phyloP scores from a whole-genome alignment of 2,329 filamentous ascomycete species.

The Alternaria ethzedia region DNA sequence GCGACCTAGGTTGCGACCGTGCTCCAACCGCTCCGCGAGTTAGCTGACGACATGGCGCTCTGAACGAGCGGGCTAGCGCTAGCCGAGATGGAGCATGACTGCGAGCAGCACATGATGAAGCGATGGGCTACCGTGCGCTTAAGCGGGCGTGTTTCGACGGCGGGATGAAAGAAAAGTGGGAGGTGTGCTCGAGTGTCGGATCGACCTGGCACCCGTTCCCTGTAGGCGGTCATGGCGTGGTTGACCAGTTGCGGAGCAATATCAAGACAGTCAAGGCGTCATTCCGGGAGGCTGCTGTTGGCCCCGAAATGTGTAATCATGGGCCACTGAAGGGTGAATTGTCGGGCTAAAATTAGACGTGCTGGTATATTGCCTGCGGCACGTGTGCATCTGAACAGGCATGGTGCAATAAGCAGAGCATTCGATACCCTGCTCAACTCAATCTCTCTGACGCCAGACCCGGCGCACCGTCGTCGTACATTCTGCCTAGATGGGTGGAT shows the following conservation, averaged over 20 bases:
- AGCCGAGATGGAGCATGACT: slow-evolving; percentile 33
- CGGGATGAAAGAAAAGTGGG: slow-evolving; percentile 17
- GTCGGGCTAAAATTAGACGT: slow-evolving; percentile 41
- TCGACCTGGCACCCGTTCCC: slow-evolving; percentile 25
- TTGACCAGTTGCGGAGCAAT: slow-evolving; percentile 23
- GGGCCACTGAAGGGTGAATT: slow-evolving; percentile 12
- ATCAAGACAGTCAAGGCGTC: slow-evolving; percentile 7
- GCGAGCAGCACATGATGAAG: slow-evolving; percentile 43
- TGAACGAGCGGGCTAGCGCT: slow-evolving; percentile 34
- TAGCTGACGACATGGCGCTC: slow-evolving; percentile 38
- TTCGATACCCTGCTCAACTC: slow-evolving; percentile 19
- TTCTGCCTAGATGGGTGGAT: slow-evolving; percentile 32
- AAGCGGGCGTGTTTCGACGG: slow-evolving; percentile 31
- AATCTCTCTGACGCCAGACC: slow-evolving; percentile 33
- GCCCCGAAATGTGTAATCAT: slow-evolving; percentile 28
- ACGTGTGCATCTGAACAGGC: slow-evolving; percentile 39
- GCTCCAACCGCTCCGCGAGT: slow-evolving; percentile 29
- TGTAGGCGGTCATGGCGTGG: slow-evolving; percentile 22
- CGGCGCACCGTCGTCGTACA: slow-evolving; percentile 30
- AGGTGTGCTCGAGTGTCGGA: slow-evolving; percentile 13
- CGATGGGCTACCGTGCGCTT: slow-evolving; percentile 27
- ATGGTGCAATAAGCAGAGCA: slow-evolving; percentile 35
- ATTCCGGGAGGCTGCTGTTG: slow-evolving; percentile 29
- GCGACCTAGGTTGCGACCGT: slow-evolving; percentile 39
- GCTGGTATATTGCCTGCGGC: slow-evolving; percentile 43